Conservation (phyloP, 1,284 basidiomycete genomes). For the Ceratobasidium sp. region DNA sequence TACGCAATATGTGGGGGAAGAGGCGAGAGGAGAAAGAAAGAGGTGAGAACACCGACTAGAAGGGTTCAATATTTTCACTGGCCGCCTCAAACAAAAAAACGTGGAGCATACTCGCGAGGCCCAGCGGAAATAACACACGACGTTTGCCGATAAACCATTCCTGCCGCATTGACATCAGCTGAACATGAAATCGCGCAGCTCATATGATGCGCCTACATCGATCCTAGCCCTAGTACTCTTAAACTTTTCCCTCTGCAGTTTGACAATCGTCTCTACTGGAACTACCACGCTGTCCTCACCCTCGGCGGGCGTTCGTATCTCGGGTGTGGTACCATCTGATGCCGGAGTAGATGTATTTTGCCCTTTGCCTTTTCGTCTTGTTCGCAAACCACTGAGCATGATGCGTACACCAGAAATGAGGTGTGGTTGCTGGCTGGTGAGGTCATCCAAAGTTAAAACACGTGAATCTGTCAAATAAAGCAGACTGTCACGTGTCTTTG, state of each 20-base stretch:
- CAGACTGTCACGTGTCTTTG: no score
- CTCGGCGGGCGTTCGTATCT: conserved; percentile 21
- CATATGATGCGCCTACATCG: background rate
- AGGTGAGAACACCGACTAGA: conserved; percentile 40
- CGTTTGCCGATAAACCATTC: conserved; percentile 39
- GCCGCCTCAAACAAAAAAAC: no score
- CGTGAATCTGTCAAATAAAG: background rate
- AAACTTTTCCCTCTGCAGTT: conserved; percentile 29
- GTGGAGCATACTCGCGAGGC: conserved; percentile 39
- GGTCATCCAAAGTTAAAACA: background rate
- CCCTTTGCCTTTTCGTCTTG: background rate
- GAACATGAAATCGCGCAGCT: background rate
- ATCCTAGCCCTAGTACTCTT: conserved; percentile 7
- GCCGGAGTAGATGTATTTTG: background rate
- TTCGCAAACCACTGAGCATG: background rate
- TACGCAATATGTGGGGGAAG: conserved; percentile 41
- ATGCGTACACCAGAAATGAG: background rate
- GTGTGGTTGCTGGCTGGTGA: background rate
- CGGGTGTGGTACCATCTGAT: background rate
- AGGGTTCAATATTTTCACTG: background rate
- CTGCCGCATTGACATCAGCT: background rate
- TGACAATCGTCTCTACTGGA: conserved; percentile 13
- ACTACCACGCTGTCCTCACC: conserved; percentile 21
- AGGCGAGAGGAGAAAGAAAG: conserved; percentile 40
- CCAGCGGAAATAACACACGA: conserved; percentile 41